A percentile compares a stretch with the other conserved stretches of the same genome.
phyloP scores from a whole-genome alignment of 2,329 filamentous ascomycete genomes.

The Hypoxylon sp. region DNA sequence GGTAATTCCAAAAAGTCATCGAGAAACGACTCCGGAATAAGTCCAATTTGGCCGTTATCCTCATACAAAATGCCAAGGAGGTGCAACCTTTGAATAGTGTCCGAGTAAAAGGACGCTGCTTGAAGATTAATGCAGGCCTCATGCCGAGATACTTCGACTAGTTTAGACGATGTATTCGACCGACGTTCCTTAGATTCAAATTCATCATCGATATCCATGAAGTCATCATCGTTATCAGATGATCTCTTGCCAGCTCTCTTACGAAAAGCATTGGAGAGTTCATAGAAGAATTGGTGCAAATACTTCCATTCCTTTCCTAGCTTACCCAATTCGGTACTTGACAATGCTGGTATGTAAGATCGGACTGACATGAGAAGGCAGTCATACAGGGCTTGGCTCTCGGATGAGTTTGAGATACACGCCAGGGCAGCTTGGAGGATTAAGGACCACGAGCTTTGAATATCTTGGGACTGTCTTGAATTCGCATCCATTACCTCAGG shows the following conservation, averaged over 20 bases:
- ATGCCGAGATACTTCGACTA: conserved; percentile 63
- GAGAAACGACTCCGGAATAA: conserved; percentile 67
- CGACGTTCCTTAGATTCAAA: conserved; percentile 73
- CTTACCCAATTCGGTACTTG: conserved; percentile 56
- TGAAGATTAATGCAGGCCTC: conserved; percentile 61
- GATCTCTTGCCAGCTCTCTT: conserved; percentile 55
- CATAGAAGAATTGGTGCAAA: conserved; percentile 62
- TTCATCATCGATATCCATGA: conserved; percentile 69
- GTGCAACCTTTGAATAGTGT: conserved; percentile 63
- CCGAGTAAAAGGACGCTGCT: conserved; percentile 63
- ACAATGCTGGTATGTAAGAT: conserved; percentile 64
- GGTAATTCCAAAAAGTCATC: conserved; percentile 65
- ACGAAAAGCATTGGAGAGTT: conserved; percentile 56
- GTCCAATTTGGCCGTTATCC: conserved; percentile 62
- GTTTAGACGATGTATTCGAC: conserved; percentile 57
- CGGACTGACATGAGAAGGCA: conserved; percentile 63
- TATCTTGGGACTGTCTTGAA: conserved; percentile 64
- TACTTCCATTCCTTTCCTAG: conserved; percentile 59
- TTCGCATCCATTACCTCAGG: conserved; percentile 65
- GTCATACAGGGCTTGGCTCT: conserved; percentile 64
- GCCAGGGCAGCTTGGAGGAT: conserved; percentile 61
- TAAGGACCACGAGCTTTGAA: conserved; percentile 61
- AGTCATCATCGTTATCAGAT: conserved; percentile 47
- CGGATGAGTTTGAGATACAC: conserved; percentile 60
- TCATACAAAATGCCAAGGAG: conserved; percentile 62